Conservation (phyloP, 2,329 filamentous ascomycete genomes). For the Albifimbria verrucaria region DNA sequence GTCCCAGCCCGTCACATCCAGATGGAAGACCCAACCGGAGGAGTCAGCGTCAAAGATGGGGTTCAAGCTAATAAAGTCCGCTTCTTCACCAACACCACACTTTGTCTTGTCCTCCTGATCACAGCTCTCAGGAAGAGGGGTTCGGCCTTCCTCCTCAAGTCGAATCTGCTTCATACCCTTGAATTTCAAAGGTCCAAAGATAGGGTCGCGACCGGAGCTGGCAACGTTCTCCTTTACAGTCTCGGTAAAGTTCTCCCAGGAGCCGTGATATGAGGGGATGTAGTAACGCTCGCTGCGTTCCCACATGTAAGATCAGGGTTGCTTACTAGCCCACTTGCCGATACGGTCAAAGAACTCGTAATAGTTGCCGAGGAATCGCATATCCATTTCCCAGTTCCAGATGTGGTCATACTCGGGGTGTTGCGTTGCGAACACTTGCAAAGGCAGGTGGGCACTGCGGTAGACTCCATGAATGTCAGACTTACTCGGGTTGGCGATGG, state of each 20-base stretch:
- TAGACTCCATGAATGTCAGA: conserved; percentile 66
- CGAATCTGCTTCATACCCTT: conserved; percentile 43
- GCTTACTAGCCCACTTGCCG: conserved; percentile 61
- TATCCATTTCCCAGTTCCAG: conserved; percentile 72
- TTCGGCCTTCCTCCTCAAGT: conserved; percentile 49
- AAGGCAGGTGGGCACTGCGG: conserved; percentile 59
- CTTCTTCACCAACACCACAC: conserved; percentile 69
- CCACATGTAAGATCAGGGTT: conserved; percentile 72
- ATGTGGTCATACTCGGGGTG: conserved; percentile 65
- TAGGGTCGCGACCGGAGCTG: conserved; percentile 45
- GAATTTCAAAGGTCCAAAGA: conserved; percentile 67
- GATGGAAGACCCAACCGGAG: conserved; percentile 70
- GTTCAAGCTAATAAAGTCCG: conserved; percentile 74
- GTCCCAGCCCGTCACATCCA: conserved; percentile 68
- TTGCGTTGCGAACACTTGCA: conserved; percentile 61
- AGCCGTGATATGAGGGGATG: conserved; percentile 65
- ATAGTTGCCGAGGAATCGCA: conserved; percentile 61
- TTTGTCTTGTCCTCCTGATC: conserved; percentile 45
- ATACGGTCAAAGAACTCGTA: conserved; percentile 72
- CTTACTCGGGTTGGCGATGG: conserved; percentile 56
- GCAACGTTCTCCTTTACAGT: conserved; percentile 61
- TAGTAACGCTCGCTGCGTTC: conserved; percentile 76
- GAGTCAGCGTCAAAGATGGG: conserved; percentile 70
- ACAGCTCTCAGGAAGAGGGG: conserved; percentile 54
- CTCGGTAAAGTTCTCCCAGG: conserved; percentile 68